phyloP scores from a whole-genome alignment of 2,329 filamentous ascomycete genomes.

The Xylaria sp. region DNA sequence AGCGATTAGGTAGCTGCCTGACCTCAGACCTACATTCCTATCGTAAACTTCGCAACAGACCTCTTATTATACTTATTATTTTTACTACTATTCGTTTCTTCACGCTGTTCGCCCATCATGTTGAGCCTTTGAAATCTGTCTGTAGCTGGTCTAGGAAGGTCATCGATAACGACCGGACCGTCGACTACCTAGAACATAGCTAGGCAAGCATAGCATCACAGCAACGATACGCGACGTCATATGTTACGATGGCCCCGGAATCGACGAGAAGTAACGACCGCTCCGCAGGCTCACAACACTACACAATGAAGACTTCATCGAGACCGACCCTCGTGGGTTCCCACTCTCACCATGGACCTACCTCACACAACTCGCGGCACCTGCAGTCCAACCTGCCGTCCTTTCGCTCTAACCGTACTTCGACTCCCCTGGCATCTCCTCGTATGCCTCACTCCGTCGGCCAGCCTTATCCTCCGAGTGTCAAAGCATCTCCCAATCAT shows the following conservation, averaged over 20 bases:
- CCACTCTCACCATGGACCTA: conserved; percentile 44
- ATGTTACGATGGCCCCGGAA: conserved; percentile 45
- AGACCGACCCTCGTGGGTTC: conserved; percentile 47
- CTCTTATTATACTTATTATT: background rate
- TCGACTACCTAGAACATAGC: conserved; percentile 5
- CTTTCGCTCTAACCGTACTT: conserved; percentile 54
- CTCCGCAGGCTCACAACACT: conserved; percentile 45
- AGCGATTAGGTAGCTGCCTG: conserved; percentile 23
- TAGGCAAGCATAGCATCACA: conserved; percentile 12
- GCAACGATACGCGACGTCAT: conserved; percentile 44
- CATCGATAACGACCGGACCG: conserved; percentile 19
- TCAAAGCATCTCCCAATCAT: conserved; percentile 54
- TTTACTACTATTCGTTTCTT: conserved; percentile 2
- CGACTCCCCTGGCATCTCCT: conserved; percentile 64
- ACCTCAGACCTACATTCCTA: conserved; percentile 20
- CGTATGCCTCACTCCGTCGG: conserved; percentile 64
- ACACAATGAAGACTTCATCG: conserved; percentile 50
- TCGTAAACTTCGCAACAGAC: conserved; percentile 24
- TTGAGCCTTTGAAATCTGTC: conserved; percentile 24
- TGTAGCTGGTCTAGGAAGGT: conserved; percentile 23
- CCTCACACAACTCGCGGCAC: conserved; percentile 46
- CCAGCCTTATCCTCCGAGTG: conserved; percentile 61
- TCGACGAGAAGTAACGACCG: conserved; percentile 45
- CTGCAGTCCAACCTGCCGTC: conserved; percentile 56
- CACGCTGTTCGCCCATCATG: conserved; percentile 22